Evolutionary conservation across 306 rosid species (phyloP).

Genomic region (Acacia confusa): DNA sequence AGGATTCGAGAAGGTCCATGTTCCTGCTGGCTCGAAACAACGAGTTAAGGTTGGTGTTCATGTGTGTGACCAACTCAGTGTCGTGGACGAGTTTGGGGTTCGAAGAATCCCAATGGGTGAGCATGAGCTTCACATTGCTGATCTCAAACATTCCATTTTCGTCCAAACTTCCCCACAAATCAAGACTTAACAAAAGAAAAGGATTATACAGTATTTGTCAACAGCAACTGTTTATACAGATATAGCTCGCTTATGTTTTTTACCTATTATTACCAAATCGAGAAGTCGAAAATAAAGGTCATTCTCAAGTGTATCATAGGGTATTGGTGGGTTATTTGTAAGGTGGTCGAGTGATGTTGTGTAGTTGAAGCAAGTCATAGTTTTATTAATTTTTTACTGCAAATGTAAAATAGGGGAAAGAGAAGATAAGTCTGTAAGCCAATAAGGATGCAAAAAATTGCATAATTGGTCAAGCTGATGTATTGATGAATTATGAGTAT

Average conservation of each 20-base stretch:
- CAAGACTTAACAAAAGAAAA: conserved; percentile 4
- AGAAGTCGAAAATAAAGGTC: conserved; percentile 1
- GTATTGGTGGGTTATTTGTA: conserved; percentile 24
- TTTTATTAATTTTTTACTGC: neutral
- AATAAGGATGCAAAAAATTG: conserved; percentile 6
- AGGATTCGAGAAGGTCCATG: conserved; percentile 57
- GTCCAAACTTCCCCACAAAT: conserved; percentile 43
- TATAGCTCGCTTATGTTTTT: neutral
- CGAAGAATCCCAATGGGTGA: conserved; percentile 82
- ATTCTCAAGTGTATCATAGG: conserved; percentile 37
- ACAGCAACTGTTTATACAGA: conserved; percentile 19
- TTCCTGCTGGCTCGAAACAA: conserved; percentile 54
- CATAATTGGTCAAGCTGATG: neutral
- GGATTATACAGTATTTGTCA: neutral
- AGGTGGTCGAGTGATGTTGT: neutral
- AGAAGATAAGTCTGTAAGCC: neutral
- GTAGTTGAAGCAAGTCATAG: neutral
- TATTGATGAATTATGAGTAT: neutral
- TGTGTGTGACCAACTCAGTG: conserved; percentile 69
- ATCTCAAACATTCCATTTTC: conserved; percentile 59
- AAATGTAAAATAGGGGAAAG: conserved; percentile 40
- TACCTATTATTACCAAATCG: neutral
- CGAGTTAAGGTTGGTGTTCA: conserved; percentile 51
- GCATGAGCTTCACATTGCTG: conserved; percentile 74
- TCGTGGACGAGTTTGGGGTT: conserved; percentile 72